Evolutionary conservation across 1,284 basidiomycete species (phyloP).

Genomic region (Irpex sp.): DNA sequence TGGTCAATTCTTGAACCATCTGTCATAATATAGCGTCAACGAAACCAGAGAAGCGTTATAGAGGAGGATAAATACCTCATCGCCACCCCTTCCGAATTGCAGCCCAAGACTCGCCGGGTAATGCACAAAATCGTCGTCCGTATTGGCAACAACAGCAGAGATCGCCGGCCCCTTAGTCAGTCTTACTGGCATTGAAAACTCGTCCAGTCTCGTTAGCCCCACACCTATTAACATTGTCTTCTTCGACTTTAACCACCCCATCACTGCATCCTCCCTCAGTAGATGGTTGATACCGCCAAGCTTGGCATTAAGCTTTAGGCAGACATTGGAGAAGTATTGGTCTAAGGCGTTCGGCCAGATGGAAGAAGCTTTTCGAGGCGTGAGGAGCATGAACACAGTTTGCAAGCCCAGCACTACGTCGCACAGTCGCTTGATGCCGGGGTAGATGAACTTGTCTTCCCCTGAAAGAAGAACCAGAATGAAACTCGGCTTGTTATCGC

Average conservation of each 20-base stretch:
- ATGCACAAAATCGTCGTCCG: constrained; percentile 60
- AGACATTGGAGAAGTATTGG: constrained; percentile 74
- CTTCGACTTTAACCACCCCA: constrained; percentile 51
- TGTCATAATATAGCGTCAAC: constrained; percentile 22
- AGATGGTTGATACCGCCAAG: constrained; percentile 73
- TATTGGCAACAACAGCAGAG: constrained; percentile 70
- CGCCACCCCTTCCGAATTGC: constrained; percentile 27
- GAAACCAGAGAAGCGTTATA: background rate
- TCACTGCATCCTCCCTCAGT: constrained; percentile 41
- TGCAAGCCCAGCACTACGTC: constrained; percentile 63
- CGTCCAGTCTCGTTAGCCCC: constrained; percentile 62
- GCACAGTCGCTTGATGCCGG: constrained; percentile 68
- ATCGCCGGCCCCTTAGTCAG: constrained; percentile 65
- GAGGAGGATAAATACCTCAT: too few relatives aligned
- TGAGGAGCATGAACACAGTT: constrained; percentile 34
- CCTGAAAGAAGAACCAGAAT: constrained; percentile 59
- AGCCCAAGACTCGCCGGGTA: constrained; percentile 64
- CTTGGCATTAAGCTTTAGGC: constrained; percentile 63
- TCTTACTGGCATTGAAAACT: constrained; percentile 58
- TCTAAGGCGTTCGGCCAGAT: constrained; percentile 40
- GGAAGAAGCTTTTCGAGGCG: constrained; percentile 8
- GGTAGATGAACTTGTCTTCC: constrained; percentile 65
- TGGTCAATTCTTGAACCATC: constrained; percentile 60
- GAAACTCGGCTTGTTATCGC: constrained; percentile 41
- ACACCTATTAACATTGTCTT: constrained; percentile 63